Conservation (phyloP, 164 flowering plant species). For the Magnolia sinica region DNA sequence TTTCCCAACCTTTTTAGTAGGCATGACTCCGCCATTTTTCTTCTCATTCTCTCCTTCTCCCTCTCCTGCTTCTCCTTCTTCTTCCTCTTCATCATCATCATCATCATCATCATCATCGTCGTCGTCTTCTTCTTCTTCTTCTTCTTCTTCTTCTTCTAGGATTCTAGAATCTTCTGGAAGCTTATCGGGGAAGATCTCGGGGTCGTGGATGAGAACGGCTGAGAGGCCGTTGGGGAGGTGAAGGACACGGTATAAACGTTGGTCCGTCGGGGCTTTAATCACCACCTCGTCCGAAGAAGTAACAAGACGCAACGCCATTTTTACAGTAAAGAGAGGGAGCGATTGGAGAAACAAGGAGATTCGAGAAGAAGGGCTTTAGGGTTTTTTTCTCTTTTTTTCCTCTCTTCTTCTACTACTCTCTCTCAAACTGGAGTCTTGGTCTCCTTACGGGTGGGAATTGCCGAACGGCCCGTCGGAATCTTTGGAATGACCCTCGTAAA, state of each 20-base stretch:
- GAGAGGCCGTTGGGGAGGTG: conserved; percentile 68
- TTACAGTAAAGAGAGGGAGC: not conserved
- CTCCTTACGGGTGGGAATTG: no score
- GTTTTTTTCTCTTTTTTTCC: no score
- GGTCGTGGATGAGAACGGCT: conserved; percentile 88
- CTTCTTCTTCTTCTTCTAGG: conserved; percentile 23
- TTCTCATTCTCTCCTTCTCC: conserved; percentile 20
- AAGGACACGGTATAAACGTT: conserved; percentile 59
- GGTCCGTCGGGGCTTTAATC: conserved; percentile 73
- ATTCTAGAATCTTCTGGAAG: conserved; percentile 18
- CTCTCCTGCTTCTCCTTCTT: conserved; percentile 9
- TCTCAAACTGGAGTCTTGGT: no score
- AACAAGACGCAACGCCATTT: conserved; percentile 25
- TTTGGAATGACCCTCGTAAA: no score
- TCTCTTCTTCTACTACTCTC: no score
- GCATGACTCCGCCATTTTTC: conserved; percentile 27
- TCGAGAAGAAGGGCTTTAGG: no score
- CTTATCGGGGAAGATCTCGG: conserved; percentile 62
- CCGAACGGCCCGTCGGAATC: no score
- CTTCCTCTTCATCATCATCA: conserved; percentile 16
- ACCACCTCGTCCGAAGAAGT: conserved; percentile 50
- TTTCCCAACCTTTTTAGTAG: conserved; percentile 58
- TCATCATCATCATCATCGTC: conserved; percentile 14
- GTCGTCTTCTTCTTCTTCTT: conserved; percentile 18
- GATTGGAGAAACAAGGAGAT: not conserved